A percentile compares a stretch with the other conserved stretches of the same genome.
Evolutionary conservation across 148 eudicot genomes (phyloP).

Genomic region (Pouteria glomerata): DNA sequence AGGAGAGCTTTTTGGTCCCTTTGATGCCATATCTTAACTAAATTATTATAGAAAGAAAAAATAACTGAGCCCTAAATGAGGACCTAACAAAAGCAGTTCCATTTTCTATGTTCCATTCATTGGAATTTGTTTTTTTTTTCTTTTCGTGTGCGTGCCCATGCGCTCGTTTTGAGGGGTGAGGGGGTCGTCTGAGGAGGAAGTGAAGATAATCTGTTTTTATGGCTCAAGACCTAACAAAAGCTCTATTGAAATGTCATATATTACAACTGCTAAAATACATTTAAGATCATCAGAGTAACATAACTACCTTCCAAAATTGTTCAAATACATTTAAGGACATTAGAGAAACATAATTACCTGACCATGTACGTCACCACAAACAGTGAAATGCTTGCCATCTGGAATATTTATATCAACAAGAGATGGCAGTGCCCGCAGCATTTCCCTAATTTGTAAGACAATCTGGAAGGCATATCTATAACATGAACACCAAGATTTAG

Average conservation of each 20-base stretch:
- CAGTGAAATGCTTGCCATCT: constrained; percentile 83
- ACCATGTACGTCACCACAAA: constrained; percentile 99
- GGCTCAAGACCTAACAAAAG: background rate
- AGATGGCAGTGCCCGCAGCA: constrained; percentile 85
- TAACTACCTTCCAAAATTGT: background rate
- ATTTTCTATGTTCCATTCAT: background rate
- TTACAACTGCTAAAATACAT: no score
- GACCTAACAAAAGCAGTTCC: background rate
- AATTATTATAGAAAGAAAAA: background rate
- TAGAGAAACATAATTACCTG: constrained; percentile 52
- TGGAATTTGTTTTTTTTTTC: no score
- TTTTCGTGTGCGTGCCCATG: no score
- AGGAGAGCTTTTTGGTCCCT: background rate
- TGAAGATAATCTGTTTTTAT: background rate
- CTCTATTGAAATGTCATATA: no score
- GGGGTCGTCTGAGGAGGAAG: background rate
- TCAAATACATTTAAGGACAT: background rate
- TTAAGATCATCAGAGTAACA: no score
- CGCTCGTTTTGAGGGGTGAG: no score
- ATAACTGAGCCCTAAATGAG: background rate
- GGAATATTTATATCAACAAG: constrained; percentile 86
- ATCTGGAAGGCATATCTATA: constrained; percentile 94
- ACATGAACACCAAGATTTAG: constrained; percentile 14
- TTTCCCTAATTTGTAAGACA: constrained; percentile 80
- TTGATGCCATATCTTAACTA: background rate